A percentile compares a stretch with the other conserved stretches of the same genome.
phyloP scores from a whole-genome alignment of 805 yeast species.

The Priceomyces melissophilus region DNA sequence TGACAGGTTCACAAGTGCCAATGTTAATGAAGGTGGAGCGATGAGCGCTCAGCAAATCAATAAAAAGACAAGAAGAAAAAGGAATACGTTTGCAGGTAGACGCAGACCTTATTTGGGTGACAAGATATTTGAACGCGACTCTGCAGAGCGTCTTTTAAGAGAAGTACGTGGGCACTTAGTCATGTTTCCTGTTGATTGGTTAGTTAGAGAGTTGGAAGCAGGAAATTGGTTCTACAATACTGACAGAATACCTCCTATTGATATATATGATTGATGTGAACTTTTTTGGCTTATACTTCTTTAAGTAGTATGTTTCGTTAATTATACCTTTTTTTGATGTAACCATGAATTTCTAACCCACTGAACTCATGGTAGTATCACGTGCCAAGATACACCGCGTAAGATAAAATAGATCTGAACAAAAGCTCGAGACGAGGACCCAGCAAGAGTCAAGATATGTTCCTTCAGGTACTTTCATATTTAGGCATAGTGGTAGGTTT shows the following conservation, averaged over 20 bases:
- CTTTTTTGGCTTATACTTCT: too few species aligned
- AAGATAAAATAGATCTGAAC: too few species aligned
- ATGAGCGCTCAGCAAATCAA: not conserved
- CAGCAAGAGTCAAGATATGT: conserved; percentile 19
- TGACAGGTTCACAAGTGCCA: not conserved
- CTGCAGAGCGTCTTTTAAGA: conserved; percentile 69
- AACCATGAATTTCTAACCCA: too few species aligned
- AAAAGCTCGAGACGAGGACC: too few species aligned
- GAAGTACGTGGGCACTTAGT: conserved; percentile 86
- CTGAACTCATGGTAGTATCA: too few species aligned
- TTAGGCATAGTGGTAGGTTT: conserved; percentile 38
- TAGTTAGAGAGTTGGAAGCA: conserved; percentile 77
- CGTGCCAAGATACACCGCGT: not conserved
- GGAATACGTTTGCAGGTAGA: conserved; percentile 35
- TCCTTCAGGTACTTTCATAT: conserved; percentile 37
- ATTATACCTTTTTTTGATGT: too few species aligned
- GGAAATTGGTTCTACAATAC: conserved; percentile 95
- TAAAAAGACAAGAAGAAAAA: conserved; percentile 29
- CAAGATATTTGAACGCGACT: conserved; percentile 62
- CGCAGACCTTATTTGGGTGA: conserved; percentile 38
- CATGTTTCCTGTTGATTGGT: conserved; percentile 90
- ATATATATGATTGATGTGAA: conserved; percentile 66
- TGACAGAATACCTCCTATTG: conserved; percentile 92
- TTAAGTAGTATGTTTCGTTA: too few species aligned
- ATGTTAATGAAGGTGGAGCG: not conserved